phyloP scores from a whole-genome alignment of 2,329 filamentous ascomycete genomes.

The Fusarium liriodendri region DNA sequence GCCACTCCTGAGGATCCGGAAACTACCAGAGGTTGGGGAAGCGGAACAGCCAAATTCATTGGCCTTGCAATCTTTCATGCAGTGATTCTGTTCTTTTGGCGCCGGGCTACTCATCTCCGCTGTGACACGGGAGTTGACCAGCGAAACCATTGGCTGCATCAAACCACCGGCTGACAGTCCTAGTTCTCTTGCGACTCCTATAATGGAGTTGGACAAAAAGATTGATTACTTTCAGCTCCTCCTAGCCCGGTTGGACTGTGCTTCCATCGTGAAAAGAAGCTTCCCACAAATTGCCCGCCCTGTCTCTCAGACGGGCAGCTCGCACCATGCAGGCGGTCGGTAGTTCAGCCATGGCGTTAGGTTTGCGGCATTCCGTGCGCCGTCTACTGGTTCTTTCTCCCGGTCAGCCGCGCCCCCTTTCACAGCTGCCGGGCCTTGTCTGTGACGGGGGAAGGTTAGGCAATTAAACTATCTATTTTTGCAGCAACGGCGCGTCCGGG shows the following conservation, averaged over 20 bases:
- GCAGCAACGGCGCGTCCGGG: background rate
- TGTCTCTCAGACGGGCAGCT: background rate
- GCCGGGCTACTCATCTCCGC: conserved; percentile 23
- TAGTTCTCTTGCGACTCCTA: background rate
- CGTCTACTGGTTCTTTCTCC: background rate
- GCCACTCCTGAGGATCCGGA: conserved; percentile 43
- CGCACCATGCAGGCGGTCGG: conserved; percentile 1
- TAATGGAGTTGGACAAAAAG: background rate
- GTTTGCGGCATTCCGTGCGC: conserved; percentile 27
- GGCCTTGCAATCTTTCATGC: conserved; percentile 3
- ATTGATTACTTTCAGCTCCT: background rate
- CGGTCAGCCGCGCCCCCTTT: conserved; percentile 8
- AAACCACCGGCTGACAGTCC: background rate
- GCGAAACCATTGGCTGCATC: background rate
- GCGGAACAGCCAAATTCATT: conserved; percentile 14
- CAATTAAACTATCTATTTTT: background rate
- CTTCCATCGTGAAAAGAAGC: conserved; percentile 15
- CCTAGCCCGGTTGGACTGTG: background rate
- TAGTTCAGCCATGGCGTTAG: conserved; percentile 31
- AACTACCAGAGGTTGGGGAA: conserved; percentile 40
- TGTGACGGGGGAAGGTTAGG: background rate
- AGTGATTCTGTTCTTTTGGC: background rate
- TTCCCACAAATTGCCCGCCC: conserved; percentile 2
- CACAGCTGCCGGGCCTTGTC: background rate
- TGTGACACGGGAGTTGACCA: conserved; percentile 3